Base-by-base conservation (phyloP, 495 filamentous ascomycete species). In the Talaromyces trachyspermus region DNA sequence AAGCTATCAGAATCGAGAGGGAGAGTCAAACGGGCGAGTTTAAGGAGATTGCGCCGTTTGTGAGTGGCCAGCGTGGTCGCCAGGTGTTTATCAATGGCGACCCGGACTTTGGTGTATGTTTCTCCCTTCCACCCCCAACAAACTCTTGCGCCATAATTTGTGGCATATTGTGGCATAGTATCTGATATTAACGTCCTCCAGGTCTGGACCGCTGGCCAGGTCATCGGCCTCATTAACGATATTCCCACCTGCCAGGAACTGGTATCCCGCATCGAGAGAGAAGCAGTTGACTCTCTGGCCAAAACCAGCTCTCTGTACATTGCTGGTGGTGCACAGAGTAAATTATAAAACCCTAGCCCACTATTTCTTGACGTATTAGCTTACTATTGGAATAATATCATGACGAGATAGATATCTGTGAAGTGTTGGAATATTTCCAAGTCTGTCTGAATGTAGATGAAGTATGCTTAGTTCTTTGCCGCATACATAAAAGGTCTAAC, bases 81-180 rank as follows among this genome's bases (percentile, higher is more conserved):
- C 73, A 95, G 72, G 92, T 98, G 18, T 98, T 95, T 64, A 52
- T 89, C 37, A 95, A 88, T 54, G 92, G 92, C 26, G 92, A 98
- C 59, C 75, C 85, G 49, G 86, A 98, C 53, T 88, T 78, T 63
- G 91, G 91, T 29, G 91, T 92, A 36, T 9, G 17, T 54, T 17
- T 30, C 11, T 19, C 52, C 42, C 18, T 46, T 36, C 12, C 12
- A 25, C 37, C 12, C n/a, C 23, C 39, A 2, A 5, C 14, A 3
- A 4, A 25, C 5, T 25, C 40, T n/a, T n/a, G n/a, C n/a, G n/a
- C n/a, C n/a, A n/a, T n/a, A n/a, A n/a, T n/a, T n/a, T n/a, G n/a
- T n/a, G n/a, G n/a, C n/a, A n/a, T n/a, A n/a, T n/a, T n/a, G n/a
- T n/a, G n/a, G n/a, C n/a, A n/a, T n/a, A n/a, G n/a, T n/a, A n/a